Evolutionary conservation across 2,329 filamentous ascomycete species (phyloP).

Genomic region (Aspergillus novofumigatus): DNA sequence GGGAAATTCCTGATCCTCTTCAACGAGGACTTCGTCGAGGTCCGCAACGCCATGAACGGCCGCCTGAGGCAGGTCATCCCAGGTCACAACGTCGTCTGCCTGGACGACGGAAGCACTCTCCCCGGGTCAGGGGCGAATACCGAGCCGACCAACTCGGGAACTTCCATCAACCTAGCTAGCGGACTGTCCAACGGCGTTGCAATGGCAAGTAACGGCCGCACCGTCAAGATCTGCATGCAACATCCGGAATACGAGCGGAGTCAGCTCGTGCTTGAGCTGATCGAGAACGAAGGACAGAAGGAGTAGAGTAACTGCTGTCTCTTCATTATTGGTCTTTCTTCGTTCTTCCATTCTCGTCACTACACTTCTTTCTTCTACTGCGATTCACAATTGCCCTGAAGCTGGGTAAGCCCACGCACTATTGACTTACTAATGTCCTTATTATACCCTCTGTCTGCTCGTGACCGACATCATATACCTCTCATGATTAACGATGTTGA

Average conservation of each 20-base stretch:
- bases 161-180: conserved; percentile 22
- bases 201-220: conserved; percentile 51
- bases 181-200: conserved; percentile 33
- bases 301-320: conserved; percentile 31
- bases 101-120: conserved; percentile 68
- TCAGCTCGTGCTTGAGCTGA: conserved; percentile 86
- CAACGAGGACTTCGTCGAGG: conserved; percentile 94
- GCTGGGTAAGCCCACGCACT: not conserved
- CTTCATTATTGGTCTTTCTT: not conserved
- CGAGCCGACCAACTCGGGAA: conserved; percentile 39
- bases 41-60: conserved; percentile 94
- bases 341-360: not conserved
- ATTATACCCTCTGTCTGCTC: not conserved
- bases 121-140: conserved; percentile 36
- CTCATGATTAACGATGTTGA: not conserved
- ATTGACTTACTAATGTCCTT: not conserved
- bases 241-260: conserved; percentile 81
- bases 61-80: conserved; percentile 90
- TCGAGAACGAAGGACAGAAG: conserved; percentile 82
- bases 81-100: conserved; percentile 79
- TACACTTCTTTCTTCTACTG: not conserved
- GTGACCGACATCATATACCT: not conserved
- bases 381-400: not conserved
- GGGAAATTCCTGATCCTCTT: conserved; percentile 90
- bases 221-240: conserved; percentile 91